A percentile compares a stretch with the other conserved stretches of the same genome.
Conservation (phyloP, 2,329 filamentous ascomycete species). For the Pyrenophora teres region DNA sequence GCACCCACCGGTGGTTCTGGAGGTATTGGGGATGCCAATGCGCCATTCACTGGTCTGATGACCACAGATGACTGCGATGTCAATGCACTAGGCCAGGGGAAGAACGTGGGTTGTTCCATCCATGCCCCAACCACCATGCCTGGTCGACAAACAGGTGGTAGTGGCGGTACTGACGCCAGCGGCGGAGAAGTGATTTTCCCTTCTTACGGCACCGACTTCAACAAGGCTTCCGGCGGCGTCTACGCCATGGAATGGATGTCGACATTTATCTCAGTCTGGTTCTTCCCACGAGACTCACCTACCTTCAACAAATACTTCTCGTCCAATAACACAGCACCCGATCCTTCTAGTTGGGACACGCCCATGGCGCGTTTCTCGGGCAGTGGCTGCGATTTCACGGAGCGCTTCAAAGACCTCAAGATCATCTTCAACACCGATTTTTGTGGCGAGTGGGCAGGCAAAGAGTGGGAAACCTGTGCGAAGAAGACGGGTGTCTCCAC, state of each 20-base stretch:
- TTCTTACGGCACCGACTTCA: slow-evolving; percentile 44
- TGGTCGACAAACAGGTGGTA: neutral
- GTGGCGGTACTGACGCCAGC: neutral
- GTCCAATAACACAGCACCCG: slow-evolving; percentile 11
- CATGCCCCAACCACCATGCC: slow-evolving; percentile 4
- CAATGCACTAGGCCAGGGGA: slow-evolving; percentile 23
- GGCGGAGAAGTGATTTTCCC: slow-evolving; percentile 16
- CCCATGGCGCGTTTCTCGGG: slow-evolving; percentile 49
- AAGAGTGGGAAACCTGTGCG: slow-evolving; percentile 57
- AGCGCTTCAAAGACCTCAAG: slow-evolving; percentile 35
- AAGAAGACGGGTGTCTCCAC: slow-evolving; percentile 54
- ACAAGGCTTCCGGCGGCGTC: slow-evolving; percentile 44
- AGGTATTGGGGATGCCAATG: neutral
- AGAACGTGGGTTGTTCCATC: slow-evolving; percentile 43
- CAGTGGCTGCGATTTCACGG: slow-evolving; percentile 52
- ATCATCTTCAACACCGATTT: slow-evolving; percentile 57
- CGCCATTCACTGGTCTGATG: slow-evolving; percentile 51
- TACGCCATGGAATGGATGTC: slow-evolving; percentile 49
- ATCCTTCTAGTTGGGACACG: slow-evolving; percentile 28
- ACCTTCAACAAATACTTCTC: neutral
- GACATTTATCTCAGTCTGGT: slow-evolving; percentile 50
- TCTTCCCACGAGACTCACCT: slow-evolving; percentile 39
- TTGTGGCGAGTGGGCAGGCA: slow-evolving; percentile 61
- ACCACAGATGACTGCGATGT: slow-evolving; percentile 55
- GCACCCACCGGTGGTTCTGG: neutral